Conservation (phyloP, 352 stramenopile species). For the Pythium sukuiense region DNA sequence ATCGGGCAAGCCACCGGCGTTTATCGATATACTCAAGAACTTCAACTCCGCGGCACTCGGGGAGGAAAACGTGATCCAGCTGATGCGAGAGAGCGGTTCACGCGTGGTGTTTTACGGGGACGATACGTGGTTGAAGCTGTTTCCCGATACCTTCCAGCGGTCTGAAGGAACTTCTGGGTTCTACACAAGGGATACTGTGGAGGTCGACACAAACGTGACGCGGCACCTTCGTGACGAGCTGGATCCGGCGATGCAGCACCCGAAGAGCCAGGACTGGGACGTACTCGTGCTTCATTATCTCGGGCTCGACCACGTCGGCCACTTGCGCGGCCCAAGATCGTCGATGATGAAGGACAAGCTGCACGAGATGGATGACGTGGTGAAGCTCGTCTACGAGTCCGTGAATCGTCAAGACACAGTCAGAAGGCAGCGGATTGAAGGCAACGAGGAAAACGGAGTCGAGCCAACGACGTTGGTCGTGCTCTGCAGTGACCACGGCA, state of each 20-base stretch:
- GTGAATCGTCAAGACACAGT: slow-evolving; percentile 57
- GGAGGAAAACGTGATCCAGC: slow-evolving; percentile 71
- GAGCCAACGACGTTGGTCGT: slow-evolving; percentile 61
- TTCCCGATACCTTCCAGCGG: slow-evolving; percentile 68
- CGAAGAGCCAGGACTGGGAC: slow-evolving; percentile 80
- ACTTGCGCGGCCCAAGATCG: slow-evolving; percentile 78
- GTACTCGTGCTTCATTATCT: slow-evolving; percentile 87
- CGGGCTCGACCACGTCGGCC: slow-evolving; percentile 84
- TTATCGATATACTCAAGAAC: slow-evolving; percentile 92
- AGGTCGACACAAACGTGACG: slow-evolving; percentile 87
- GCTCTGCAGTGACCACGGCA: slow-evolving; percentile 87
- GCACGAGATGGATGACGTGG: slow-evolving; percentile 78
- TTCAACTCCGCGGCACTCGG: slow-evolving; percentile 85
- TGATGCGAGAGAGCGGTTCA: slow-evolving; percentile 45
- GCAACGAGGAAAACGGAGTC: slow-evolving; percentile 18
- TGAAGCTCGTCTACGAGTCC: slow-evolving; percentile 58
- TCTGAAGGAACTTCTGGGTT: slow-evolving; percentile 84
- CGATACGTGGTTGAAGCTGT: slow-evolving; percentile 90
- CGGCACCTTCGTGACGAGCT: slow-evolving; percentile 83
- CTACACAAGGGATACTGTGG: slow-evolving; percentile 85
- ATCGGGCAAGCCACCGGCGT: slow-evolving; percentile 80
- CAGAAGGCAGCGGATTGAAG: slow-evolving; percentile 18
- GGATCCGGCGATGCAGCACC: slow-evolving; percentile 62
- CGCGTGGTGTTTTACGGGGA: slow-evolving; percentile 88
- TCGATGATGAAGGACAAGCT: slow-evolving; percentile 79